Evolutionary conservation across 2,329 filamentous ascomycete genomes (phyloP).

Genomic region (Alternaria triticina): DNA sequence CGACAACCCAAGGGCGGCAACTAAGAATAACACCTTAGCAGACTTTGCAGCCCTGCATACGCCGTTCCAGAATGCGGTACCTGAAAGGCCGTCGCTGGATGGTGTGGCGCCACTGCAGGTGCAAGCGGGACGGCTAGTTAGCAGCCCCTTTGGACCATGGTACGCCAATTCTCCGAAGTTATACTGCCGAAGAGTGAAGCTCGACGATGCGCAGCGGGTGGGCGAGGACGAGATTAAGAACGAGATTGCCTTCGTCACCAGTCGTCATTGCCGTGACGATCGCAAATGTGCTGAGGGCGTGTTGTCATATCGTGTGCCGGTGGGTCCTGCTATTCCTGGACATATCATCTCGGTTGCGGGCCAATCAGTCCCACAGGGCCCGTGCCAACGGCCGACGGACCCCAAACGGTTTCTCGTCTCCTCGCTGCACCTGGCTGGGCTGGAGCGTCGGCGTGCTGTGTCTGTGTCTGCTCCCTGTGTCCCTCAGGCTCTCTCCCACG

Average conservation of each 20-base stretch:
- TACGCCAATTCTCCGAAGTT: conserved; percentile 1
- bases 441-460: conserved; percentile 3
- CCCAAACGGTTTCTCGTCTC: conserved; percentile 6
- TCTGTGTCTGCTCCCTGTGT: conserved; percentile 8
- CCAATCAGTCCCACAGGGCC: conserved; percentile 10
- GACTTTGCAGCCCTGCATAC: conserved; percentile 1
- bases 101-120: conserved; percentile 13
- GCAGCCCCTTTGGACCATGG: conserved; percentile 3
- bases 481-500: conserved; percentile 16
- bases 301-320: not conserved
- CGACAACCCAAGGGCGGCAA: conserved; percentile 1
- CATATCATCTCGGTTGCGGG: conserved; percentile 21
- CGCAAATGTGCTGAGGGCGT: not conserved
- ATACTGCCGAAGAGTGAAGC: not conserved
- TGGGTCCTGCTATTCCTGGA: conserved; percentile 16
- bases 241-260: conserved; percentile 4
- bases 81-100: not conserved
- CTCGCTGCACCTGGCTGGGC: conserved; percentile 9
- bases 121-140: conserved; percentile 8
- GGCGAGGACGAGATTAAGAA: not conserved
- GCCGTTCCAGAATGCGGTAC: conserved; percentile 16
- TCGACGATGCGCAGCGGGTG: not conserved
- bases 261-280: not conserved
- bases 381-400: conserved; percentile 5
- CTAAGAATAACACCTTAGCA: conserved; percentile 8